phyloP scores from a whole-genome alignment of 2,329 filamentous ascomycete species.

The Tolypocladium endophyticum region DNA sequence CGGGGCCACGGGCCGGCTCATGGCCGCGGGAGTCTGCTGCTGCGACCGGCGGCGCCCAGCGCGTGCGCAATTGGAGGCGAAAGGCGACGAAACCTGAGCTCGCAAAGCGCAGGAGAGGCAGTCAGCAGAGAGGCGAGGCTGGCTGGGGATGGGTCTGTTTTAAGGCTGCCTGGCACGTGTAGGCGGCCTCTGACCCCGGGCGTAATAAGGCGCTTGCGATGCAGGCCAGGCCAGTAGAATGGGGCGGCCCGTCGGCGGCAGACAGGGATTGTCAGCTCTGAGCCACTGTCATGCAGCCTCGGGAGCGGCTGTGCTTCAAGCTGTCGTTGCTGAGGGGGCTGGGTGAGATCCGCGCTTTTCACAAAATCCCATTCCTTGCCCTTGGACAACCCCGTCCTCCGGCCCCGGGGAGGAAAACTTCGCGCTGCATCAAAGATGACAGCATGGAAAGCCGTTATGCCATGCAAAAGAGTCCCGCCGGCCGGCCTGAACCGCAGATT shows the following conservation, averaged over 20 bases:
- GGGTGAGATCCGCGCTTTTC: background rate
- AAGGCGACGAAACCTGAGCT: background rate
- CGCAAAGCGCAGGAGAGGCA: background rate
- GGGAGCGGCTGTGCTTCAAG: background rate
- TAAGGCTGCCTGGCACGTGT: background rate
- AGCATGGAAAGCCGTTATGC: background rate
- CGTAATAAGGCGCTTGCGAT: background rate
- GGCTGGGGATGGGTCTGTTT: background rate
- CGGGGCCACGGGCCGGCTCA: background rate
- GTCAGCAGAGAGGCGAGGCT: background rate
- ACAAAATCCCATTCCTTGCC: background rate
- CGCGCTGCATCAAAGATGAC: background rate
- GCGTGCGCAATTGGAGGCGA: background rate
- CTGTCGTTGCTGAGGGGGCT: background rate
- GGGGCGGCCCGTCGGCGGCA: background rate
- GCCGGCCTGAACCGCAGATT: background rate
- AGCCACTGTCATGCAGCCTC: background rate
- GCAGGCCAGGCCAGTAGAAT: background rate
- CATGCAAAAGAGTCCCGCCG: background rate
- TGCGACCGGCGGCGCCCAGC: background rate
- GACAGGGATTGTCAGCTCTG: background rate
- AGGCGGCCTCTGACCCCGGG: background rate
- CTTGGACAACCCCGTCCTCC: background rate
- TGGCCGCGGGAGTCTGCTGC: background rate
- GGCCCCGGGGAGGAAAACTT: background rate